Percentiles rank a stretch among this genome's conserved stretches.
These are phyloP conservation scores for Vaccinium myrtillus DNA, from an alignment of 148 eudicot genomes.

Conservation along the genomic window DNA sequence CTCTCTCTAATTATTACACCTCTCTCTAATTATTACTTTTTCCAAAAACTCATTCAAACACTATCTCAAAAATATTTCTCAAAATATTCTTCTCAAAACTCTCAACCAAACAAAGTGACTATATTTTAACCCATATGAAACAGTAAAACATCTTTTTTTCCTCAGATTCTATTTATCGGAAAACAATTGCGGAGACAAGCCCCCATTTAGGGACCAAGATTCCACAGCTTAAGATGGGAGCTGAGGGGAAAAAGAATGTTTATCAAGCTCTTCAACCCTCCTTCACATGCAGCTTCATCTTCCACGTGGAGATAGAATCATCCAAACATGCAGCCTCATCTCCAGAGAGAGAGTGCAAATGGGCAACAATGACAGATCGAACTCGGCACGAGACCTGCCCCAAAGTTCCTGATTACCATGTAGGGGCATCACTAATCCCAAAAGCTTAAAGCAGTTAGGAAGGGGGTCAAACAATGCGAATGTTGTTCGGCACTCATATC, in stretches of 20 bases:
- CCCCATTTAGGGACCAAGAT: neutral
- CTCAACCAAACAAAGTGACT: no score
- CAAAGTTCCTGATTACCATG: neutral
- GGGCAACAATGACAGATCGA: neutral
- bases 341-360: neutral
- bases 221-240: neutral
- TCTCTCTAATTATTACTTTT: no score
- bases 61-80: no score
- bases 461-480: neutral
- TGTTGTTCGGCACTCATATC: neutral
- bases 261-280: neutral
- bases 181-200: neutral
- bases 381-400: neutral
- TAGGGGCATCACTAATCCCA: neutral
- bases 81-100: no score
- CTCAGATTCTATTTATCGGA: neutral
- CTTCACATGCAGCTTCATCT: neutral
- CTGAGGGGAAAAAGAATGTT: neutral
- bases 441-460: neutral
- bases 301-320: neutral
- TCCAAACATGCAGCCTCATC: neutral
- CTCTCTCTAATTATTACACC: no score
- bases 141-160: neutral
- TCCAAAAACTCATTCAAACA: no score
- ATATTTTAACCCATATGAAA: neutral